Evolutionary conservation across 768 basidiomycete species (phyloP), one percentile per base, ranked within the genome.

Genomic region (Megacollybia marginata): DNA sequence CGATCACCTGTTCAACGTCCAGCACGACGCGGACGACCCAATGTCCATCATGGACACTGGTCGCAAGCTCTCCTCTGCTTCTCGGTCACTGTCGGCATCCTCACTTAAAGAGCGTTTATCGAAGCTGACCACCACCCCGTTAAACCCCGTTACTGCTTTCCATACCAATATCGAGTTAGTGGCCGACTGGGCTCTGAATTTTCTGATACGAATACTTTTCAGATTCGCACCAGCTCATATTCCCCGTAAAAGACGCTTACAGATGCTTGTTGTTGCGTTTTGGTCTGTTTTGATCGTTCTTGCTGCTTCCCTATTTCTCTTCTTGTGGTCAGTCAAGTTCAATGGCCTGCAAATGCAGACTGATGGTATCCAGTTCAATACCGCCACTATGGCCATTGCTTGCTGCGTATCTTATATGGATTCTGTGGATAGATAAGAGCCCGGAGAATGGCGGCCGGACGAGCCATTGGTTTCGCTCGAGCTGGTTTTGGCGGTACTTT

Each of bases 301-400:
- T 49, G 76, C 76, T 16, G 64, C 79, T 12, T 77, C 77, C 55
- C 47, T 78, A 40, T 96, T 92, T 70, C 71, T 95, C 33, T 61
- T 88, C n/a, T 73, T 93, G 42, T 85, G 88, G 94, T 93, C 59
- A 61, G 86, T 74, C 42, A 20, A 44, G 32, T 42, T 33, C 38
- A 2, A n/a, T n/a, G 48, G 43, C 35, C 44, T 42, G 32, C 28
- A 48, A 9, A n/a, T 50, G 10, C 32, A 28, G 2, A n/a, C 13
- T 9, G 8, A 23, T 32, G 19, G 20, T 23, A 23, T 44, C 35
- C 55, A 97, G 95, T 58, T 93, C 95, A 2, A 76, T 90, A 52
- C 95, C 94, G 0, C 76, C 82, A 2, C 67, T 93, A 36, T 99
- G 96, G 96, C 90, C 92, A 0, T 60, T 92, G 32, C 63, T 97